Percentiles rank a stretch among this genome's conserved stretches.
Evolutionary conservation across 139 green algal genomes (phyloP).

Genomic region (Chlorella sp.): DNA sequence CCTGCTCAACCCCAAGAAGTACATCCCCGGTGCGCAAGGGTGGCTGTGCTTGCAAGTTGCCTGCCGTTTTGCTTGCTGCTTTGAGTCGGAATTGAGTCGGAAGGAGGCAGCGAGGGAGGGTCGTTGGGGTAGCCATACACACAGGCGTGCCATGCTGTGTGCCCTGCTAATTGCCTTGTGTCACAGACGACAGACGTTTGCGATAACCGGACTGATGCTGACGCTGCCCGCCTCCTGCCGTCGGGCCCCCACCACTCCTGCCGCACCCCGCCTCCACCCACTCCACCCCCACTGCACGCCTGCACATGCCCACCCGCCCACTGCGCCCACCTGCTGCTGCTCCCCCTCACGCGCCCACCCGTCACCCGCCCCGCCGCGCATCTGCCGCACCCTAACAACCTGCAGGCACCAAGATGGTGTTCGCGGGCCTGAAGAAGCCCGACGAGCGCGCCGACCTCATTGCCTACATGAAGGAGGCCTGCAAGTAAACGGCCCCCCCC

Average conservation of each 20-base stretch:
- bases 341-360: background rate
- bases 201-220: no score
- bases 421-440: conserved; percentile 98
- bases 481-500: background rate
- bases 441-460: conserved; percentile 89
- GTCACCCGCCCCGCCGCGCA: no score
- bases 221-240: no score
- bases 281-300: background rate
- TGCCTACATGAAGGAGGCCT: conserved; percentile 87
- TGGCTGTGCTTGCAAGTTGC: no score
- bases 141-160: no score
- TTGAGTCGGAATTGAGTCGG: no score
- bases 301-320: background rate
- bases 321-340: background rate
- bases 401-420: conserved; percentile 99
- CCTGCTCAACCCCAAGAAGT: conserved; percentile 98
- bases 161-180: no score
- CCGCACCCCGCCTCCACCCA: background rate
- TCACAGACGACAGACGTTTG: no score
- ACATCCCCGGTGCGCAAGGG: conserved; percentile 70
- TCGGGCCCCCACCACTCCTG: no score
- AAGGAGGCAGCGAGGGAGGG: background rate
- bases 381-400: no score
- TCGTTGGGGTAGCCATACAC: no score
- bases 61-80: no score